These are phyloP conservation scores for Kwoniella mangroviensis DNA, from an alignment of 768 basidiomycete genomes.

Conservation along the genomic window DNA sequence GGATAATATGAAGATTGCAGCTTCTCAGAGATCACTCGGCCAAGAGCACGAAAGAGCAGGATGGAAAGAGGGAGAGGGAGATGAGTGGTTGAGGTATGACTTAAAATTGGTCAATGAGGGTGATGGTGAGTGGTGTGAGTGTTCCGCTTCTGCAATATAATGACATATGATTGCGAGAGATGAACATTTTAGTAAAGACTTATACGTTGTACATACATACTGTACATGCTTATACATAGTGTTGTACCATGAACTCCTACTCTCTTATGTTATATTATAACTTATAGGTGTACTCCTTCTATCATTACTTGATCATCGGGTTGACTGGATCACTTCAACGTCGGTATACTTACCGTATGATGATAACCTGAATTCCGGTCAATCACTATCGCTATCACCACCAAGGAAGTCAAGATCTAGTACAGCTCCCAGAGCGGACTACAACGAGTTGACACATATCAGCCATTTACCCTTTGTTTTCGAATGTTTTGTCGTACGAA, in stretches of 20 bases:
- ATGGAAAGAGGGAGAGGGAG: not conserved
- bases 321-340: not conserved
- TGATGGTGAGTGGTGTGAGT: not conserved
- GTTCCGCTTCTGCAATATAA: not conserved
- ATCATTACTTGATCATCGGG: not conserved
- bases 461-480: not conserved
- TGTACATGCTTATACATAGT: no score
- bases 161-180: no score
- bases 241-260: no score
- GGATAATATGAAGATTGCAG: not conserved
- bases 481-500: no score
- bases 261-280: no score
- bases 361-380: not conserved
- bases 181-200: no score
- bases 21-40: not conserved
- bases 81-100: not conserved
- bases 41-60: not conserved
- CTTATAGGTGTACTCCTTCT: not conserved
- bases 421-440: conserved; percentile 41
- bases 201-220: no score
- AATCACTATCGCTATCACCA: conserved; percentile 25
- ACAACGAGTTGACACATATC: not conserved
- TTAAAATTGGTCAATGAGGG: not conserved
- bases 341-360: not conserved
- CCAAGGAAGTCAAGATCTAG: conserved; percentile 42